Percentiles rank a stretch among this genome's conserved stretches.
phyloP scores from a whole-genome alignment of 2,329 filamentous ascomycete species.

The Trichoderma sp. region DNA sequence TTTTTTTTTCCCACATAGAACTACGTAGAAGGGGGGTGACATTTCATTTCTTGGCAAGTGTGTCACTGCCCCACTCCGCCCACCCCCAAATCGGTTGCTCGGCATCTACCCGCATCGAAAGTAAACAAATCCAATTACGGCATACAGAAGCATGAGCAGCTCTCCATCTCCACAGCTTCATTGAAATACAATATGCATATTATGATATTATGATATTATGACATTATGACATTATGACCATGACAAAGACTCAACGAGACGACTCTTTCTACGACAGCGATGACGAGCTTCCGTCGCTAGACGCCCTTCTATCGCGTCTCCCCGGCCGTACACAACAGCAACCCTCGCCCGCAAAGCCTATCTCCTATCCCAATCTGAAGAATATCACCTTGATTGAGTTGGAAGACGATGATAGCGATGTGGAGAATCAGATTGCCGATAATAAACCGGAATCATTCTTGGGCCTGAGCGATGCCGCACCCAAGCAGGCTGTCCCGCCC shows the following conservation, averaged over 20 bases:
- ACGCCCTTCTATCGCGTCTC: not conserved
- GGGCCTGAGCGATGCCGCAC: not conserved
- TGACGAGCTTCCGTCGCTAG: not conserved
- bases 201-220: not conserved
- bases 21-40: too few relatives aligned
- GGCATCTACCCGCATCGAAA: not conserved
- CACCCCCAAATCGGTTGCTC: not conserved
- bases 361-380: not conserved
- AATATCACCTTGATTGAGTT: not conserved
- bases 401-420: not conserved
- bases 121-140: constrained; percentile 3
- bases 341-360: not conserved
- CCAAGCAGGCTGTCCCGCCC: not conserved
- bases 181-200: not conserved
- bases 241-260: not conserved
- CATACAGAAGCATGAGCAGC: not conserved
- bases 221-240: not conserved
- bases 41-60: not conserved
- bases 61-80: not conserved
- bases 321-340: not conserved
- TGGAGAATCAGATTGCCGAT: too few relatives aligned
- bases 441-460: not conserved
- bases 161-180: not conserved
- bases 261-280: not conserved
- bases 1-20: not conserved